Evolutionary conservation across 495 filamentous ascomycete genomes (phyloP).

Genomic region (Neurospora cerealis): DNA sequence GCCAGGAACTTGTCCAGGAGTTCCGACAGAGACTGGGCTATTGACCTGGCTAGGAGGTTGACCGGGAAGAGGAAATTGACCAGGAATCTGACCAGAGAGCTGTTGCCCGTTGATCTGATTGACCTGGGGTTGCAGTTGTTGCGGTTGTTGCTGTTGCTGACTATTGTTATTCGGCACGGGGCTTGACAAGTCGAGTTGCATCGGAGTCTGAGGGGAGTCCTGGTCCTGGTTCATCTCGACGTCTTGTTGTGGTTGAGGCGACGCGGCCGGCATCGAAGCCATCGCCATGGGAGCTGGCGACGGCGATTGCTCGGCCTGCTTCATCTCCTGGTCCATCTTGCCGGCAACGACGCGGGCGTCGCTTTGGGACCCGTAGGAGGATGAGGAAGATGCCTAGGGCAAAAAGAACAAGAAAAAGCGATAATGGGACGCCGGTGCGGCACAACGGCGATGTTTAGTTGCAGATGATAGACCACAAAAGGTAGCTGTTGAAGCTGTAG

Average conservation of each 20-base stretch:
- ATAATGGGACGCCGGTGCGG: background rate
- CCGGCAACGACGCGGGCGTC: background rate
- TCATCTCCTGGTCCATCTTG: constrained; percentile 19
- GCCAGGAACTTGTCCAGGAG: constrained; percentile 1
- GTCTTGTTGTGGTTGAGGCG: constrained; percentile 5
- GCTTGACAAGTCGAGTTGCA: background rate
- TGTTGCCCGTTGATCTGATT: background rate
- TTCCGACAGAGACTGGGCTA: background rate
- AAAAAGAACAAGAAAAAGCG: background rate
- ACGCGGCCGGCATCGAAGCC: constrained; percentile 3
- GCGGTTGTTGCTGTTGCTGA: background rate
- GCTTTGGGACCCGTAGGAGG: background rate
- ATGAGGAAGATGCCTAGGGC: background rate
- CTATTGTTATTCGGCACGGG: background rate
- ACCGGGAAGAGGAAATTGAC: background rate
- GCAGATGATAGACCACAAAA: background rate
- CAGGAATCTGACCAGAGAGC: background rate
- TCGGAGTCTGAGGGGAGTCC: background rate
- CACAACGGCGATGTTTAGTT: background rate
- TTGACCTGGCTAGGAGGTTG: background rate
- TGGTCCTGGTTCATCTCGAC: background rate
- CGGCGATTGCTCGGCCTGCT: constrained; percentile 5
- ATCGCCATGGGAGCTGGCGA: background rate
- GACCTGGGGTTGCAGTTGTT: background rate
- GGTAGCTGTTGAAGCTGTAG: background rate